These are phyloP conservation scores for Fusarium lateritium DNA, from an alignment of 2,329 filamentous ascomycete species.

Conservation along the genomic window DNA sequence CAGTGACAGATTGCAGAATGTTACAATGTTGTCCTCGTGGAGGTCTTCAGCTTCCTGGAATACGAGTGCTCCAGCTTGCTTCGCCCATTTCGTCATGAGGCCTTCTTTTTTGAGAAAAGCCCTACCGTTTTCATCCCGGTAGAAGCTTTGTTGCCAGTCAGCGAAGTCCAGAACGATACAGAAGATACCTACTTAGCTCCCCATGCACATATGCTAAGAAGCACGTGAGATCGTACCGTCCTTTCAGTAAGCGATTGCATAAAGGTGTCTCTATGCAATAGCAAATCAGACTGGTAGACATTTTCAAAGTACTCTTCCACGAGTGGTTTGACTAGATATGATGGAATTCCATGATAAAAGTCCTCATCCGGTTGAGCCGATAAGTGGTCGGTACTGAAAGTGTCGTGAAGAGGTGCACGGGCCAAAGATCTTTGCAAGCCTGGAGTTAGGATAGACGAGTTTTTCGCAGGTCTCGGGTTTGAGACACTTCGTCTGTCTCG, in stretches of 20 bases:
- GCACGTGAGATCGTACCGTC: neutral
- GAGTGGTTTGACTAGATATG: neutral
- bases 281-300: constrained; percentile 33
- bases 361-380: neutral
- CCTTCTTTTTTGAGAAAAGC: neutral
- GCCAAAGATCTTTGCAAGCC: neutral
- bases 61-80: constrained; percentile 19
- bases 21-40: constrained; percentile 31
- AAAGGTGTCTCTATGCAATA: constrained; percentile 19
- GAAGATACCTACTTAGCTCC: constrained; percentile 37
- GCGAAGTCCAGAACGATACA: fast-evolving
- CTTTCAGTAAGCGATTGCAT: neutral
- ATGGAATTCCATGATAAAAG: neutral
- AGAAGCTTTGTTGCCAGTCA: constrained; percentile 17
- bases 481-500: neutral
- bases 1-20: constrained; percentile 34
- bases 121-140: neutral
- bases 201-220: constrained; percentile 40
- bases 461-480: fast-evolving
- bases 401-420: fast-evolving
- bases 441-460: too few relatives aligned
- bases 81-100: constrained; percentile 29
- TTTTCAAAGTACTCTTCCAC: constrained; percentile 36
- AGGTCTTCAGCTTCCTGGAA: constrained; percentile 34
- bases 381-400: fast-evolving